Conservation (phyloP, 2,329 filamentous ascomycete genomes). For the Sporothrix humicola region DNA sequence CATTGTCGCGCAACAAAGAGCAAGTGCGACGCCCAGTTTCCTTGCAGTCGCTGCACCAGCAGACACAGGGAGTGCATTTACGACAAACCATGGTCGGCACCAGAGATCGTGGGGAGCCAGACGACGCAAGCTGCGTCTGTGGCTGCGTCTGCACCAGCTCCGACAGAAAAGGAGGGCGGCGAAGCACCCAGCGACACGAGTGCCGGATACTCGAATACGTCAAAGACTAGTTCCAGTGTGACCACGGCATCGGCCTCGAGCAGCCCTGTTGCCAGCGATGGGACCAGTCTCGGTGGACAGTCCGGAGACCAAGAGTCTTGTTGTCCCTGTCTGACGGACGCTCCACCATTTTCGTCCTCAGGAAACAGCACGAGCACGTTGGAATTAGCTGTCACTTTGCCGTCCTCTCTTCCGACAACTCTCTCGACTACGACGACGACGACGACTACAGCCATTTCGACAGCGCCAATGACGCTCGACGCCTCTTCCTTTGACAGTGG, state of each 20-base stretch:
- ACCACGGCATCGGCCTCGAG: not conserved
- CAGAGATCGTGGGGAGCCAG: too few relatives aligned
- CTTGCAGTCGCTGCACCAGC: constrained; percentile 35
- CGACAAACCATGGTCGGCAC: constrained; percentile 20
- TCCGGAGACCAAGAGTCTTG: not conserved
- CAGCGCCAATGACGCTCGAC: not conserved
- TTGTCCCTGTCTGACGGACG: not conserved
- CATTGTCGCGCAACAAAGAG: constrained; percentile 34
- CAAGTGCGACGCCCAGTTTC: constrained; percentile 36
- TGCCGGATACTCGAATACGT: not conserved
- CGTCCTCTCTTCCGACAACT: not conserved
- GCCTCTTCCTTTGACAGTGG: not conserved
- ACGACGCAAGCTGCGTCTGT: not conserved
- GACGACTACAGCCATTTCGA: not conserved
- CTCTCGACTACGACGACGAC: not conserved
- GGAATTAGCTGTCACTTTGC: not conserved
- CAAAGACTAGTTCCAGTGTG: not conserved
- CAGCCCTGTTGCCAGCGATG: constrained; percentile 2
- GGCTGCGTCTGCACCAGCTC: not conserved
- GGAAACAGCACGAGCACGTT: not conserved
- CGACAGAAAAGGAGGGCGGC: not conserved
- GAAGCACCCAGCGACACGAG: not conserved
- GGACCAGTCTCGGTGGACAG: not conserved
- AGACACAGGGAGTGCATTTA: constrained; percentile 32
- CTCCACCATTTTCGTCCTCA: not conserved